These are phyloP conservation scores for Apiotrichum sp. DNA, from an alignment of 1,284 basidiomycete species.

Conservation along the genomic window DNA sequence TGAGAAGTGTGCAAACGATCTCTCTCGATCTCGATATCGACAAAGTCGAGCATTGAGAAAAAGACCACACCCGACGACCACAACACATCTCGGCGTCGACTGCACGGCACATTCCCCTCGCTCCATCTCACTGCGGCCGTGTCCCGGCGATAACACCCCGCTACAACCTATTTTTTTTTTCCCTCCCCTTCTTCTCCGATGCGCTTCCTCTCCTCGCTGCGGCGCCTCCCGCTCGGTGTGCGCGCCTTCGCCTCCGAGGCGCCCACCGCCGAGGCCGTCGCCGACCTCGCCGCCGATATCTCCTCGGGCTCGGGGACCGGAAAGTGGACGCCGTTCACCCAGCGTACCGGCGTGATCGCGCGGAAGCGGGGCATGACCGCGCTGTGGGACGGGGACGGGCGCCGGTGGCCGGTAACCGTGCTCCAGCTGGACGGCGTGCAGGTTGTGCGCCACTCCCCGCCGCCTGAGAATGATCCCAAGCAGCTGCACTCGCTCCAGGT, in stretches of 20 bases:
- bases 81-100: too few species aligned
- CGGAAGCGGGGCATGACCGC: conserved; percentile 94
- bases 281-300: background rate
- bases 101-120: too few species aligned
- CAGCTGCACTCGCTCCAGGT: conserved; percentile 82
- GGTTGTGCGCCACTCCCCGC: conserved; percentile 44
- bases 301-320: too few species aligned
- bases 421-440: conserved; percentile 56
- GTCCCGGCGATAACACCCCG: too few species aligned
- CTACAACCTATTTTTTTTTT: too few species aligned
- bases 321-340: conserved; percentile 75
- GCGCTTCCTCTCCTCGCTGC: conserved; percentile 14
- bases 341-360: conserved; percentile 90
- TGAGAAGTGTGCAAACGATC: too few species aligned
- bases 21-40: too few species aligned
- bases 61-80: too few species aligned
- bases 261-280: conserved; percentile 11
- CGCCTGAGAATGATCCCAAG: conserved; percentile 20
- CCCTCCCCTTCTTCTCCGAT: conserved; percentile 18
- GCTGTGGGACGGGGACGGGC: conserved; percentile 86
- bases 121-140: too few species aligned
- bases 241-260: conserved; percentile 21
- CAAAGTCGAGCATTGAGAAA: too few species aligned
- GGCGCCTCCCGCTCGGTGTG: conserved; percentile 8
- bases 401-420: conserved; percentile 82